A percentile compares a stretch with the other conserved stretches of the same genome.
phyloP scores from a whole-genome alignment of 305 asterid genomes.

The Fraxinus baroniana region DNA sequence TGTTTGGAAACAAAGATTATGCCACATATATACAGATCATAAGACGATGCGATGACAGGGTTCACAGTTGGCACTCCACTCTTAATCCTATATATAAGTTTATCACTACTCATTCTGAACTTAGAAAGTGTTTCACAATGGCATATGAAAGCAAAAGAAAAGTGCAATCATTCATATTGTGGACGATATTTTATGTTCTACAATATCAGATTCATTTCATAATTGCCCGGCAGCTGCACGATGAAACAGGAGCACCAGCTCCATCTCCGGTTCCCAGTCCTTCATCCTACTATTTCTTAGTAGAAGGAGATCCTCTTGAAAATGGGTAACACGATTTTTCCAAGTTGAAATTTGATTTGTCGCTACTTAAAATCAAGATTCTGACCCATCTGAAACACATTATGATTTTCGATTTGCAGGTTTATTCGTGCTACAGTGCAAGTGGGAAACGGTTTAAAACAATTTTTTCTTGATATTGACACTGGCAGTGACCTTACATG shows the following conservation, averaged over 20 bases:
- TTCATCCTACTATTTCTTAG: background rate
- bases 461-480: constrained; percentile 34
- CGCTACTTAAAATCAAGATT: background rate
- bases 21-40: background rate
- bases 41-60: background rate
- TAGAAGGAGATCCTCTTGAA: background rate
- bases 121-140: background rate
- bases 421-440: background rate
- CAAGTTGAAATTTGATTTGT: background rate
- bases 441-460: constrained; percentile 4
- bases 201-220: background rate
- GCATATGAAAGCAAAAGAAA: background rate
- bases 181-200: background rate
- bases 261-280: background rate
- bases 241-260: background rate
- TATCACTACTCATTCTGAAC: background rate
- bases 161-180: background rate
- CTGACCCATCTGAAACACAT: background rate
- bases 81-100: background rate
- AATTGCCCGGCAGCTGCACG: background rate
- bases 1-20: background rate
- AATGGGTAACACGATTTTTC: background rate
- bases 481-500: constrained; percentile 44
- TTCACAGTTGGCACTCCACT: background rate
- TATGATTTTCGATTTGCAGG: background rate